Evolutionary conservation across 345 rosid genomes (phyloP), one percentile per base, ranked within the genome.

Genomic region (Gynandropsis gynandra): DNA sequence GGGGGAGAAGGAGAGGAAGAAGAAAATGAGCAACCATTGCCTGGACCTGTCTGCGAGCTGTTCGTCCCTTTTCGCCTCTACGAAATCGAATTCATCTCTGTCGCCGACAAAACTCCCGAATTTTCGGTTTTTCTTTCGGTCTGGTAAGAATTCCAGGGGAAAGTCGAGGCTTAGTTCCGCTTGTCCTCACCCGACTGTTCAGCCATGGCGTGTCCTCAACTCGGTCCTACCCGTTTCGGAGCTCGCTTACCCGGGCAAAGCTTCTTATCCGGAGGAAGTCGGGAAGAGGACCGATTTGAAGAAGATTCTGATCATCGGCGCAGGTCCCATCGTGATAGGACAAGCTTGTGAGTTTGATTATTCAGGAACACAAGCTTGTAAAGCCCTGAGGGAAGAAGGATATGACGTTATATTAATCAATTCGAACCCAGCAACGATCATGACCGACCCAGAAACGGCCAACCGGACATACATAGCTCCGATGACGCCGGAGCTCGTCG

Each of bases 271-370:
- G 37, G 62, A 58, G 35, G 1, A 52, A 2, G 50, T 62, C 4
- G 81, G 88, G 33, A 89, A 81, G 46, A 63, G 97, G 40, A 83
- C 81, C 12, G 94, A 90, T 66, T 62, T 92, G 68, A 92, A 83
- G 79, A 92, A 85, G 69, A 92, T 87, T 29, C 48, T 92, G 74
- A 92, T 92, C 33, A 88, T 85, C 14, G 98, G 98, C 0, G 98
- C 98, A 10, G 98, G 98, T 3, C 96, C 98, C 1, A 92, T 92
- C 20, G 98, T 92, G 58, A 92, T 92, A 27, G 98, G 98, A 3
- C 98, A 92, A 59, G 96, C 96, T 2, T 92, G 98, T 38, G 98
- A 92, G 71, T 92, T 92, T 56, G 98, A 92, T 63, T 92, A 92
- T 70, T 92, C 98, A 0, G 98, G 98, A 0, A 92, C 98, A 12